These are phyloP conservation scores for Leccinum arenicola DNA, from an alignment of 768 basidiomycete species.

Conservation along the genomic window DNA sequence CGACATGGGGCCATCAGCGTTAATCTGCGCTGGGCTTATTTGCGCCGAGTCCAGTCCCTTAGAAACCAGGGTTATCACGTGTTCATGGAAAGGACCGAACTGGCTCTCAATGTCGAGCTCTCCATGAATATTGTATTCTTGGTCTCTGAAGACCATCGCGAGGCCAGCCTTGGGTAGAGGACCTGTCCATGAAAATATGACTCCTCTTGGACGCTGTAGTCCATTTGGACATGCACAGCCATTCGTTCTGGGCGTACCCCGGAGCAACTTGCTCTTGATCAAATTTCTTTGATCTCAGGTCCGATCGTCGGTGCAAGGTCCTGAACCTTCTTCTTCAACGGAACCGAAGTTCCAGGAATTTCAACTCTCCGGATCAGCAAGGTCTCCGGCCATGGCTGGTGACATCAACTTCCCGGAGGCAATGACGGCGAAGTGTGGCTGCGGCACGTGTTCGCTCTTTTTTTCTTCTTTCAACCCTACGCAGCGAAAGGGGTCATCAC, in stretches of 20 bases:
- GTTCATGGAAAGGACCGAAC: conserved; percentile 76
- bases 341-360: conserved; percentile 53
- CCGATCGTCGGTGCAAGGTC: conserved; percentile 73
- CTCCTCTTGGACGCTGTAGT: conserved; percentile 41
- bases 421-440: conserved; percentile 66
- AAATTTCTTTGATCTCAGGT: conserved; percentile 66
- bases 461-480: conserved; percentile 47
- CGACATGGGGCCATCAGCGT: conserved; percentile 37
- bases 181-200: conserved; percentile 54
- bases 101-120: conserved; percentile 72
- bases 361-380: conserved; percentile 66
- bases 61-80: conserved; percentile 79
- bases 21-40: not conserved
- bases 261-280: conserved; percentile 68
- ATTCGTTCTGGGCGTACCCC: conserved; percentile 57
- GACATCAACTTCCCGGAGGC: conserved; percentile 52
- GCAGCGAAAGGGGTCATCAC: conserved; percentile 51
- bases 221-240: conserved; percentile 51
- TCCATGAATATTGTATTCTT: conserved; percentile 63
- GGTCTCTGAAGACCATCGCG: conserved; percentile 65
- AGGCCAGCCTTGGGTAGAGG: not conserved
- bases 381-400: conserved; percentile 56
- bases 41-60: conserved; percentile 53
- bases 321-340: conserved; percentile 54
- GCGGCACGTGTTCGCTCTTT: conserved; percentile 1